Conservation (phyloP, 1,284 basidiomycete species). For the Boletus sp. region DNA sequence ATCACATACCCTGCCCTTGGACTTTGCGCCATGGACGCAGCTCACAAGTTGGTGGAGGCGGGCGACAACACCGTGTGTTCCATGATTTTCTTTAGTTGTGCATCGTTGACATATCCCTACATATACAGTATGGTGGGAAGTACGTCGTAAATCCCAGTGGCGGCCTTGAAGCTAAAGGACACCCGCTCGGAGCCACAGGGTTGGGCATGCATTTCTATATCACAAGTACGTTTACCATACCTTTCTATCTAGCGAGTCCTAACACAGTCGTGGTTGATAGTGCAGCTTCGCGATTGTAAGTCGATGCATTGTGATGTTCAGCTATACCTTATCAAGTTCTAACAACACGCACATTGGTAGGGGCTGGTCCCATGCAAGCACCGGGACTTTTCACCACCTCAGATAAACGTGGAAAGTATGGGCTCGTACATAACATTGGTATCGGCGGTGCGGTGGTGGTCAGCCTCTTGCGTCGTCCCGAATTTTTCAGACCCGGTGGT, state of each 20-base stretch:
- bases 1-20: constrained; percentile 86
- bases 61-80: constrained; percentile 78
- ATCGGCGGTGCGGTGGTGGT: constrained; percentile 82
- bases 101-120: constrained; percentile 1
- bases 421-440: constrained; percentile 84
- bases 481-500: constrained; percentile 67
- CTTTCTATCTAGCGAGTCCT: neutral
- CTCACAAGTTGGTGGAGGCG: constrained; percentile 75
- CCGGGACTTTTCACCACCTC: constrained; percentile 64
- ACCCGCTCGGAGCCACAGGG: constrained; percentile 85
- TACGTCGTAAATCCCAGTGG: constrained; percentile 89
- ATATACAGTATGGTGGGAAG: constrained; percentile 74
- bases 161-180: constrained; percentile 86
- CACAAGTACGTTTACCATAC: constrained; percentile 57
- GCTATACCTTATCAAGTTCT: neutral
- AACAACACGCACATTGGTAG: too few species aligned
- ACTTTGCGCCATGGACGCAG: constrained; percentile 69
- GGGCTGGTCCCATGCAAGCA: constrained; percentile 84
- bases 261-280: constrained; percentile 39
- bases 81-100: neutral
- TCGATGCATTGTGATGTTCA: constrained; percentile 1
- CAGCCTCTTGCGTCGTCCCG: constrained; percentile 71
- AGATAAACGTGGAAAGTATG: constrained; percentile 76
- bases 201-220: constrained; percentile 91
- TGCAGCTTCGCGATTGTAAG: constrained; percentile 76